Base-by-base conservation (phyloP, 805 yeast genomes). In the Suhomyces tanzawaensis region DNA sequence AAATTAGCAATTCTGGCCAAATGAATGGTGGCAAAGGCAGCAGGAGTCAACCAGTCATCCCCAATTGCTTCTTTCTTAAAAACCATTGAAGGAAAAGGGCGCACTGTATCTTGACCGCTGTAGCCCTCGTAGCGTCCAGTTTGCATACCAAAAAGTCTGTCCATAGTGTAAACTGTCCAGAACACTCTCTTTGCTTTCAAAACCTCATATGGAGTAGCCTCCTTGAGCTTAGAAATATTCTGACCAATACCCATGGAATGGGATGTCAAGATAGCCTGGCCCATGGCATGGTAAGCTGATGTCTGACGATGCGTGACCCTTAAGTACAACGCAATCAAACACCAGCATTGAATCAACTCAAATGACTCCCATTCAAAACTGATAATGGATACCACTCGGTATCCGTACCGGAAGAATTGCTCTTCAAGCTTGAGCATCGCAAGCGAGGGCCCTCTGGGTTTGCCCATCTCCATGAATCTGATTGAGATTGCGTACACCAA, bases 161-260 rank as follows among this genome's bases (percentile, higher is more conserved):
- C 86, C 59, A 75, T 60, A 1, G 76, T 66, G 47, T 71, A 80
- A 4, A 73, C 74, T 15, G 70, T 45, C 79, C 81, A 79, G 50
- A 75, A 80, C 1, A 79, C 67, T 34, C 82, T 60, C 46, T 62
- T 62, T 1, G 76, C 70, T 48, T 79, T 78, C 9, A 66, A 40
- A 14, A 47, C 51, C 44, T 77, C 81, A 50, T 68, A 68, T 3
- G 60, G 52, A 6, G 66, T 53, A 45, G 66, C 33, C 30, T 45
- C 36, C 16, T 53, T 27, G n/a, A 44, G 35, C 19, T 45, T 50
- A 3, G 49, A 48, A 15, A 41, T 36, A 4, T 47, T 41, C 36
- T 54, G 53, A 9, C 59, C 57, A 17, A 47, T 27, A 6, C 71
- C 72, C 73, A 69, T 67, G 4, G 61, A 46, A 13, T 62, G 57